Evolutionary conservation across 108 stramenopile species (phyloP), one percentile per base, ranked within the genome.

Genomic region (Cylindrotheca closterium): DNA sequence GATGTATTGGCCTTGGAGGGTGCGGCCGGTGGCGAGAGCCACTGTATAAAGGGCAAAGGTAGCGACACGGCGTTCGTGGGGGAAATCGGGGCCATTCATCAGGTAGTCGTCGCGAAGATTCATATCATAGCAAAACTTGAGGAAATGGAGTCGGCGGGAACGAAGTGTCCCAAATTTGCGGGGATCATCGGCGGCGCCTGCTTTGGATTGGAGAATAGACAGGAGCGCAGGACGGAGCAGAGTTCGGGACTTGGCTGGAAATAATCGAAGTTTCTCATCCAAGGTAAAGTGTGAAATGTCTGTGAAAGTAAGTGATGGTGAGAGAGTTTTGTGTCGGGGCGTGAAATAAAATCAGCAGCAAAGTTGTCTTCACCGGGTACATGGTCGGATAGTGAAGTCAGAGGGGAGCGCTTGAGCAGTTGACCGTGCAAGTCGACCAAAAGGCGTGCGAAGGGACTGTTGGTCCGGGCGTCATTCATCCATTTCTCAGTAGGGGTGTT

Each of bases 231-330:
- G 42, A 19, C 55, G 17, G 55, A 57, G 25, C 25, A 19, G 15
- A 60, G 59, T 17, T 60, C 59, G 34, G 33, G 37, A n/a, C 22
- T 24, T 37, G 42, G 42, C 19, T n/a, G 59, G 59, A 60, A 60
- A 46, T 22, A 22, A 5, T 12, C 12, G 17, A 21, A 60, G 42
- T 25, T 15, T 46, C 42, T 8, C 10, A 46, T 15, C 18, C 21
- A 21, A 5, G 33, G 33, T 21, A 10, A 18, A 12, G 42, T 60
- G 18, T 46, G 59, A 60, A 22, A 60, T 12, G 30, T n/a, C 42
- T 60, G 34, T 4, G 25, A 10, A 46, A 21, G 18, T 12, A n/a
- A 24, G 15, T 15, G 21, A 24, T 12, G n/a, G 15, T 15, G 33
- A 37, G 59, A 46, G 10, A 46, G 23, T 8, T 15, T 17, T 5